Evolutionary conservation across 352 stramenopile genomes (phyloP).

Genomic region (Phytophthora constricta): DNA sequence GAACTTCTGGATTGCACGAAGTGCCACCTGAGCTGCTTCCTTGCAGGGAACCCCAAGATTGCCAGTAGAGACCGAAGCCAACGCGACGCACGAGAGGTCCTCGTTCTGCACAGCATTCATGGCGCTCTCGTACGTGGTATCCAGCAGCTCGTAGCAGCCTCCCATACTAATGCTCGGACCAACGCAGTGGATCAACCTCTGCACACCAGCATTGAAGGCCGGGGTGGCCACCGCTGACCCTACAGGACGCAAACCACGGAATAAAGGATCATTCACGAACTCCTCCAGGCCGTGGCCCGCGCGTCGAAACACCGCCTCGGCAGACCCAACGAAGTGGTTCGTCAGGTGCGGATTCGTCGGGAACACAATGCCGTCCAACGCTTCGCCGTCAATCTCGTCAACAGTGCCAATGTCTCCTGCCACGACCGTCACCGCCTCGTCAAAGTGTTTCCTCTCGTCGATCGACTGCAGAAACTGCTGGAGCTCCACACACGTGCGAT

Average conservation of each 20-base stretch:
- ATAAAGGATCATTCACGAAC: slow-evolving; percentile 29
- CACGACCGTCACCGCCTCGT: slow-evolving; percentile 22
- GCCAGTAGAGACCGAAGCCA: slow-evolving; percentile 63
- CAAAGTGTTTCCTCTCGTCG: slow-evolving; percentile 26
- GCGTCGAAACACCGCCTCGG: slow-evolving; percentile 39
- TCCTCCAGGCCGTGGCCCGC: slow-evolving; percentile 30
- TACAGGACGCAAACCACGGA: slow-evolving; percentile 10
- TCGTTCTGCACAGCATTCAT: slow-evolving; percentile 36
- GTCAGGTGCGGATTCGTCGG: slow-evolving; percentile 35
- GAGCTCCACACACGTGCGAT: slow-evolving; percentile 25
- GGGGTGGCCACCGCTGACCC: slow-evolving; percentile 46
- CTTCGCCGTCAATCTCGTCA: slow-evolving; percentile 13
- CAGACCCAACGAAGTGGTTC: slow-evolving; percentile 38
- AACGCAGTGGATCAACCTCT: slow-evolving; percentile 50
- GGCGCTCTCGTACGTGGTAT: slow-evolving; percentile 38
- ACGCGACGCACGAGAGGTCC: slow-evolving; percentile 44
- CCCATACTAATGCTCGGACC: slow-evolving; percentile 37
- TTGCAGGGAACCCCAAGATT: slow-evolving; percentile 45
- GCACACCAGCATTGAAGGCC: slow-evolving; percentile 42
- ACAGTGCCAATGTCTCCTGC: slow-evolving; percentile 33
- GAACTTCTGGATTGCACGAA: slow-evolving; percentile 52
- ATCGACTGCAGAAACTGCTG: slow-evolving; percentile 27
- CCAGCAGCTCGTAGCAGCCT: slow-evolving; percentile 38
- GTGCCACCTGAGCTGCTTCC: slow-evolving; percentile 34
- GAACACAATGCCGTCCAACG: slow-evolving; percentile 45